A percentile compares a stretch with the other conserved stretches of the same genome.
Evolutionary conservation across 306 rosid species (phyloP).

Genomic region (Inga oerstediana): DNA sequence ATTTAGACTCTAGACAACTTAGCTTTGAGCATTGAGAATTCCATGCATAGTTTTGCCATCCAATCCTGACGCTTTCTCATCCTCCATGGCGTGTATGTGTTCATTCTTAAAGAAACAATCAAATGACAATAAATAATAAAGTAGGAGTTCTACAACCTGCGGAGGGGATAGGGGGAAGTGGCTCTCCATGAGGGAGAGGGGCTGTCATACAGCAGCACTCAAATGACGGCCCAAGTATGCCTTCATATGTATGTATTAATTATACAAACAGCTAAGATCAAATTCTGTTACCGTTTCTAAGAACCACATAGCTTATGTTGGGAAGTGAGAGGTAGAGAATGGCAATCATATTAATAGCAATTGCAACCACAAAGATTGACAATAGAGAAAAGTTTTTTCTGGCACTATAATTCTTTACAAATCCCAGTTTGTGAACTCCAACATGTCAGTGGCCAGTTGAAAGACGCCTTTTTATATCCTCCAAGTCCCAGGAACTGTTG

Average conservation of each 20-base stretch:
- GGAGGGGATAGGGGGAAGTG: not conserved
- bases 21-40: not conserved
- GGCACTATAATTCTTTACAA: conserved; percentile 7
- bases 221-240: not conserved
- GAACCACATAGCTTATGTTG: not conserved
- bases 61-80: not conserved
- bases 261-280: not conserved
- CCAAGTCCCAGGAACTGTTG: conserved; percentile 18
- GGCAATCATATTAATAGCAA: conserved; percentile 12
- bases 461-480: not conserved
- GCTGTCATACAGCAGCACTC: not conserved
- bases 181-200: not conserved
- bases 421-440: not conserved
- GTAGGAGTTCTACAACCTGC: not conserved
- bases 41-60: not conserved
- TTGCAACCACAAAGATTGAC: not conserved
- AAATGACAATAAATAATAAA: not conserved
- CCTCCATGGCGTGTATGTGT: not conserved
- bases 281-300: not conserved
- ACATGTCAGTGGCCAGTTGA: conserved; percentile 2
- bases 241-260: not conserved
- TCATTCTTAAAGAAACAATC: conserved; percentile 13
- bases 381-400: not conserved
- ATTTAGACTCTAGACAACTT: not conserved
- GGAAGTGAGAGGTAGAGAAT: conserved; percentile 10